phyloP scores from a whole-genome alignment of 331 rosid genomes.

The Malus hybrid region DNA sequence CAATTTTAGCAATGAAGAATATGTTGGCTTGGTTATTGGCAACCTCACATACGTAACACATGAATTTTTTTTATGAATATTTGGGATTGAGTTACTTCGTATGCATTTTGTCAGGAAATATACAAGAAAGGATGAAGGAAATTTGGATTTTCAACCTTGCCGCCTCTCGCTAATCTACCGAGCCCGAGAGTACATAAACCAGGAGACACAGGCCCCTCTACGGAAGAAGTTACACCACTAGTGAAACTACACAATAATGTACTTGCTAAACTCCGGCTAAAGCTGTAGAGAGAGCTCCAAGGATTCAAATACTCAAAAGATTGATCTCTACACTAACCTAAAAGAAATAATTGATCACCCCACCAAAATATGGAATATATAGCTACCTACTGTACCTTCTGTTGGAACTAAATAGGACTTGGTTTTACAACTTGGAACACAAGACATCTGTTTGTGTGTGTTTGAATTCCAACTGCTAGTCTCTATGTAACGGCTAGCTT shows the following conservation, averaged over 20 bases:
- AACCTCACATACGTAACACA: conserved; percentile 18
- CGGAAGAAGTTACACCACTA: neutral
- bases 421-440: no score
- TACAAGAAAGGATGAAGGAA: conserved; percentile 33
- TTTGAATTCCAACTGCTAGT: no score
- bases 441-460: no score
- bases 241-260: conserved; percentile 2
- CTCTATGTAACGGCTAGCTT: no score
- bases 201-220: neutral
- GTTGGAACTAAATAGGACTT: no score
- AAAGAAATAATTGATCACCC: neutral
- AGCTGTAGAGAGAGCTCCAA: neutral
- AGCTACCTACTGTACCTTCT: neutral
- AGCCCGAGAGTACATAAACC: neutral
- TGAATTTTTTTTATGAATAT: neutral
- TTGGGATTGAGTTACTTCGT: neutral
- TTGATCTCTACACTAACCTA: neutral
- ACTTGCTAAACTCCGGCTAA: neutral
- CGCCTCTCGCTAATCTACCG: conserved; percentile 20
- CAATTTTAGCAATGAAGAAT: conserved; percentile 10
- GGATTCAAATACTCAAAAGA: conserved; percentile 20
- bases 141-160: conserved; percentile 24
- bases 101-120: conserved; percentile 20
- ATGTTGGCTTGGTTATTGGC: conserved; percentile 37
- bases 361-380: conserved; percentile 24